Base-by-base conservation (phyloP, 2,329 filamentous ascomycete genomes). In the Falciphora oryzae region DNA sequence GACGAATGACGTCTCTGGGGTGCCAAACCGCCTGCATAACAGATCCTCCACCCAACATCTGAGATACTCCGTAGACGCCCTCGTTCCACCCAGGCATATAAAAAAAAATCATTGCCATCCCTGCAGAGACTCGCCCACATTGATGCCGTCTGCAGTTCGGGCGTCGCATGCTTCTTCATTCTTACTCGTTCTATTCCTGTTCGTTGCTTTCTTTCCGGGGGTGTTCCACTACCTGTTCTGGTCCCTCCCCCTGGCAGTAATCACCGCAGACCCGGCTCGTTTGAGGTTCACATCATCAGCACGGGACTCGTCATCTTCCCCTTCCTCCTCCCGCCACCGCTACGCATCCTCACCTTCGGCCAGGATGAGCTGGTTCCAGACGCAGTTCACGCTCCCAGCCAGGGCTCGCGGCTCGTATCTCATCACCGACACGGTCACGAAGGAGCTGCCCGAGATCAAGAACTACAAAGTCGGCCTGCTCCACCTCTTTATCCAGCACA, bases 401-500 rank as follows among this genome's bases (percentile, higher is more conserved):
- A 85, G 86, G 73, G 85, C 88, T 59, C 88, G 93, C 66, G 95
- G 95, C 75, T 92, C 88, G 63, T 97, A 97, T 79, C 90, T 98
- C 66, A 84, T 98, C 71, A 97, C 94, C 62, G 87, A 93, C 75
- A 81, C 89, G 63, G 84, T 98, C 65, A 70, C 86, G 31, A 80
- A 82, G 62, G 81, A 87, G 66, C 79, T 98, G 0, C 93, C 94
- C 4, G 93, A 97, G 77, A 85, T 98, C 68, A 82, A 83, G 66
- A 76, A 85, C 69, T 97, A 96, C 84, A 94, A 94, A 75, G 86
- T 95, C 70, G 93, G 93, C 59, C 78, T 96, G 66, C 80, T 98
- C 67, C 88, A 97, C 75, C 83, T 99, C 60, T 99, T 98, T 76
- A 84, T 98, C 64, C 94, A 99, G 79, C 95, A 99, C 79, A 99